phyloP scores from a whole-genome alignment of 805 yeast species.

The Danielia oregonensis region DNA sequence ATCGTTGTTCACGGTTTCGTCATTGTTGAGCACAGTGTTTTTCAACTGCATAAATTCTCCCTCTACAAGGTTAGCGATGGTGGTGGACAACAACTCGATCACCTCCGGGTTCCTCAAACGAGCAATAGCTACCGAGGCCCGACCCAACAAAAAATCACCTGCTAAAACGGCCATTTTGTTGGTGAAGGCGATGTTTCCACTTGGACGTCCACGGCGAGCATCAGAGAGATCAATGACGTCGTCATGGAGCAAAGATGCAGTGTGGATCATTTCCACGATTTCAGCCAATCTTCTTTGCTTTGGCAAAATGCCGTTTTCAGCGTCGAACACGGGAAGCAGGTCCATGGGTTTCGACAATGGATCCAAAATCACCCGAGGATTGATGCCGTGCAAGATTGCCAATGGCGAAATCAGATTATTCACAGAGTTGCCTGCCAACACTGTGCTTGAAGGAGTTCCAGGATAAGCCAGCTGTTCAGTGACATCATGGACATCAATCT shows the following conservation, averaged over 20 bases:
- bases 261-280: conserved; percentile 97
- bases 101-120: conserved; percentile 95
- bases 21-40: conserved; percentile 66
- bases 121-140: conserved; percentile 95
- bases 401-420: conserved; percentile 74
- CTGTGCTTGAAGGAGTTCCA: conserved; percentile 52
- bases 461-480: conserved; percentile 60
- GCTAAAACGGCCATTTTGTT: conserved; percentile 97
- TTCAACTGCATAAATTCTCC: conserved; percentile 99
- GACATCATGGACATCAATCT: conserved; percentile 61
- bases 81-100: conserved; percentile 88
- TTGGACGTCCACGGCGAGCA: conserved; percentile 83
- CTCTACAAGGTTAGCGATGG: conserved; percentile 95
- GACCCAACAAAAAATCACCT: conserved; percentile 90
- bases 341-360: conserved; percentile 83
- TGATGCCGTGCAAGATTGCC: conserved; percentile 81
- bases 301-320: conserved; percentile 78
- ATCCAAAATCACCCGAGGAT: conserved; percentile 76
- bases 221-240: conserved; percentile 93
- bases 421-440: conserved; percentile 58
- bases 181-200: conserved; percentile 90
- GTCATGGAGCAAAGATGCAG: conserved; percentile 92
- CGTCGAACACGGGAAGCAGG: conserved; percentile 54
- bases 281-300: conserved; percentile 95
- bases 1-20: conserved; percentile 48